Evolutionary conservation across 140 eudicot species (phyloP).

Genomic region (Anethum foeniculum): DNA sequence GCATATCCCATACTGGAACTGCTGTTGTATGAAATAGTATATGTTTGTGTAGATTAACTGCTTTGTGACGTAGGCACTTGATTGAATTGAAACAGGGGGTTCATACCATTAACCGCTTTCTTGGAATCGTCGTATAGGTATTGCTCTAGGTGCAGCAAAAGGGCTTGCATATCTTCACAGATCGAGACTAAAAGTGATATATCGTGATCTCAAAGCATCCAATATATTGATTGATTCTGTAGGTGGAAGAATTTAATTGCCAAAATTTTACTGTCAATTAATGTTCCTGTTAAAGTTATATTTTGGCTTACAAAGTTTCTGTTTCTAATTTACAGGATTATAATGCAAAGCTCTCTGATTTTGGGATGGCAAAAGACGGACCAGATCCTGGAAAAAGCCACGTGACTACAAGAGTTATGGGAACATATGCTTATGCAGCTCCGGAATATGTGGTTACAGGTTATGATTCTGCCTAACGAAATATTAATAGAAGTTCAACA

Average conservation of each 20-base stretch:
- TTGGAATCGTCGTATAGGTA: neutral
- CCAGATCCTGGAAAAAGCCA: neutral
- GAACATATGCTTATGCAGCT: neutral
- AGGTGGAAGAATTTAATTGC: neutral
- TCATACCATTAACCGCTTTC: neutral
- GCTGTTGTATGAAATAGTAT: too few relatives aligned
- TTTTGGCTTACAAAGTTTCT: neutral
- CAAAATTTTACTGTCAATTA: neutral
- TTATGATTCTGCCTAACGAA: neutral
- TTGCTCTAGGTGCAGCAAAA: neutral
- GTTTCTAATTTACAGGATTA: neutral
- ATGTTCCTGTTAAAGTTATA: neutral
- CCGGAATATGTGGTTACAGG: neutral
- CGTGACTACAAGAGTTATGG: neutral
- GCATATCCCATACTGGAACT: too few relatives aligned
- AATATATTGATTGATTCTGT: neutral
- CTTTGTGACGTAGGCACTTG: neutral
- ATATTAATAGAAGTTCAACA: too few relatives aligned
- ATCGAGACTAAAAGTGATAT: neutral
- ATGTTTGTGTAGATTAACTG: neutral
- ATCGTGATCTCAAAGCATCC: neutral
- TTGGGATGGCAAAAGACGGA: neutral
- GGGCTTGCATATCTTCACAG: neutral
- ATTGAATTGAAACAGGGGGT: neutral
- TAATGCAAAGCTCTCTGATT: neutral